phyloP scores from a whole-genome alignment of 2,329 filamentous ascomycete genomes.

The Aspergillus aculeatus region DNA sequence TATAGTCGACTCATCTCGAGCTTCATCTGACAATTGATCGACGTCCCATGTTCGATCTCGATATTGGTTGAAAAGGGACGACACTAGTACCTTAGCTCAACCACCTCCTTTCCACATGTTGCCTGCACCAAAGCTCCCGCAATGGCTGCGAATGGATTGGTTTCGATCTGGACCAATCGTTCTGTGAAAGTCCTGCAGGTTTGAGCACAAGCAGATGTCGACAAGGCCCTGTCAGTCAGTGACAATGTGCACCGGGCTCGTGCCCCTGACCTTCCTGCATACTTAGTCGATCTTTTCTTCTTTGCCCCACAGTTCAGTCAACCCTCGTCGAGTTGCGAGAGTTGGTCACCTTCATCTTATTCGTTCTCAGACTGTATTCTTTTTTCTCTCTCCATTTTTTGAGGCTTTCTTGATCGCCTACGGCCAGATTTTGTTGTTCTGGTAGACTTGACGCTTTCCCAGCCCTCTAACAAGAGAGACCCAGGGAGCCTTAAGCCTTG shows the following conservation, averaged over 20 bases:
- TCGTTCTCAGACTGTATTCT: not conserved
- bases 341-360: constrained; percentile 1
- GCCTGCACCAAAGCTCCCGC: not conserved
- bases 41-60: not conserved
- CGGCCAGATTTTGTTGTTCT: not conserved
- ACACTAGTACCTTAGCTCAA: not conserved
- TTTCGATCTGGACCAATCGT: constrained; percentile 13
- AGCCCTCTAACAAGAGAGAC: not conserved
- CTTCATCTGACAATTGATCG: not conserved
- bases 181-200: constrained; percentile 6
- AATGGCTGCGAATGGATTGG: constrained; percentile 3
- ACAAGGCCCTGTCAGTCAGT: constrained; percentile 3
- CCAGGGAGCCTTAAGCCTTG: constrained; percentile 3
- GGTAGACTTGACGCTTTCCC: not conserved
- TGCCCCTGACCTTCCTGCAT: constrained; percentile 25
- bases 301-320: constrained; percentile 13
- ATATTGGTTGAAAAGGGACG: not conserved
- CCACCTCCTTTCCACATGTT: not conserved
- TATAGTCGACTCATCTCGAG: not conserved
- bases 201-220: constrained; percentile 11
- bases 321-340: constrained; percentile 9
- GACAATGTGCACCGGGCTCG: constrained; percentile 4
- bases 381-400: not conserved
- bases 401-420: not conserved
- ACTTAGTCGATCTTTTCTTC: constrained; percentile 11